phyloP scores from a whole-genome alignment of 2,329 filamentous ascomycete species.

The Achaetomium macrosporum region DNA sequence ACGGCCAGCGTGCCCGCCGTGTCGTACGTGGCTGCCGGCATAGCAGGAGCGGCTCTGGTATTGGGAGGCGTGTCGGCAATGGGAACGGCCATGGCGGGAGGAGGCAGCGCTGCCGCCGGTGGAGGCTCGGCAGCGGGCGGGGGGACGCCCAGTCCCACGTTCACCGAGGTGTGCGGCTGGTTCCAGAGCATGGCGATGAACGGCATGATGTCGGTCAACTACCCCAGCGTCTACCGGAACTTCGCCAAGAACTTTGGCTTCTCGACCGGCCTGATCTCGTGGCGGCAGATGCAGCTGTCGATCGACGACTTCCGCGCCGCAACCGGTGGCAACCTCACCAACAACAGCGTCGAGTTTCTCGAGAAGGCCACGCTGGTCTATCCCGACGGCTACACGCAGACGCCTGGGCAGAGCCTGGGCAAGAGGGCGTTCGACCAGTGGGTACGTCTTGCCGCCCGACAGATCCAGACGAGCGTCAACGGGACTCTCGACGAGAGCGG shows the following conservation, averaged over 20 bases:
- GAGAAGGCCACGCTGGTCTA: conserved; percentile 71
- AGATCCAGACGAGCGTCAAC: conserved; percentile 43
- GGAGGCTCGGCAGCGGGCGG: conserved; percentile 38
- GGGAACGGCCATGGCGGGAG: conserved; percentile 50
- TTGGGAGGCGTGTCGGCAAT: conserved; percentile 67
- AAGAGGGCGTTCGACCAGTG: conserved; percentile 48
- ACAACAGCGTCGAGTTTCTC: conserved; percentile 70
- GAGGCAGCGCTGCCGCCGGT: conserved; percentile 45
- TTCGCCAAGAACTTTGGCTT: conserved; percentile 94
- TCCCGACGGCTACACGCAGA: conserved; percentile 50
- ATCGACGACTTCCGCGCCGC: conserved; percentile 77
- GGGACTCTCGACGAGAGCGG: conserved; percentile 25
- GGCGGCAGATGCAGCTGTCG: conserved; percentile 68
- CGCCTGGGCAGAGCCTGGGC: conserved; percentile 25
- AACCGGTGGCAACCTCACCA: conserved; percentile 82
- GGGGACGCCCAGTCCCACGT: conserved; percentile 70
- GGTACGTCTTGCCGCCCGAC: conserved; percentile 47
- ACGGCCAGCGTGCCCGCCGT: conserved; percentile 69
- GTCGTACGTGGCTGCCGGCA: conserved; percentile 74
- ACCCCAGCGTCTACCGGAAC: conserved; percentile 80
- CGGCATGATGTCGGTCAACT: conserved; percentile 88
- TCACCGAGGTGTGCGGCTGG: conserved; percentile 78
- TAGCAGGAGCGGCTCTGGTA: conserved; percentile 77
- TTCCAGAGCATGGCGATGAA: conserved; percentile 94
- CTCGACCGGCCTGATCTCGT: conserved; percentile 77